Percentiles rank a stretch among this genome's conserved stretches.
Conservation (phyloP, 345 rosid species). For the Physaria fendleri region DNA sequence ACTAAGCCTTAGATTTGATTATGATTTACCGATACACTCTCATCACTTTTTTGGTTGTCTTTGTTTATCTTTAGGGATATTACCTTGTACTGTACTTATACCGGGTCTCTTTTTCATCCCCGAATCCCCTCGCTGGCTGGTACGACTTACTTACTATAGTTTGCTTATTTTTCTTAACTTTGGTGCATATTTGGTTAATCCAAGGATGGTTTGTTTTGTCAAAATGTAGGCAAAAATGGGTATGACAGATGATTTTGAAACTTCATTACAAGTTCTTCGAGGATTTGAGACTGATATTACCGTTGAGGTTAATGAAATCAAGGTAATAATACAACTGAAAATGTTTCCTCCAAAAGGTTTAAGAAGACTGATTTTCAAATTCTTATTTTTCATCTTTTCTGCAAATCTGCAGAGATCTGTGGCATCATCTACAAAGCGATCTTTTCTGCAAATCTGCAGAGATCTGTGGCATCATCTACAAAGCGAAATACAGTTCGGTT, state of each 20-base stretch:
- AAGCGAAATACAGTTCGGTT: constrained; percentile 59
- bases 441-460: constrained; percentile 52
- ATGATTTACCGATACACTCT: background rate
- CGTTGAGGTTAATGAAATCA: constrained; percentile 88
- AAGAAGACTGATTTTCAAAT: background rate
- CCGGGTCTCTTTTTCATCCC: constrained; percentile 97
- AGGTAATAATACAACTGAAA: constrained; percentile 43
- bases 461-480: constrained; percentile 73
- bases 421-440: too few species aligned
- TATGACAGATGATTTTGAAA: constrained; percentile 93
- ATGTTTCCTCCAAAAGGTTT: background rate
- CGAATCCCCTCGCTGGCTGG: constrained; percentile 99
- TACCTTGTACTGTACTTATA: constrained; percentile 80
- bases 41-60: background rate
- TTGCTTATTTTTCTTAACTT: background rate
- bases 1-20: background rate
- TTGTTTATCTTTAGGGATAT: constrained; percentile 48
- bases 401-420: too few species aligned
- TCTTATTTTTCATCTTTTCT: constrained; percentile 9
- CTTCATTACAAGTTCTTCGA: constrained; percentile 95
- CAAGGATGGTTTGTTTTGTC: constrained; percentile 1
- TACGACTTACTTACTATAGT: constrained; percentile 26
- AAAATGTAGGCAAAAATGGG: constrained; percentile 92
- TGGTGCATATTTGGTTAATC: background rate
- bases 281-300: constrained; percentile 96